These are phyloP conservation scores for Monilinia vaccinii-corymbosi DNA, from an alignment of 2,329 filamentous ascomycete genomes.

Conservation along the genomic window DNA sequence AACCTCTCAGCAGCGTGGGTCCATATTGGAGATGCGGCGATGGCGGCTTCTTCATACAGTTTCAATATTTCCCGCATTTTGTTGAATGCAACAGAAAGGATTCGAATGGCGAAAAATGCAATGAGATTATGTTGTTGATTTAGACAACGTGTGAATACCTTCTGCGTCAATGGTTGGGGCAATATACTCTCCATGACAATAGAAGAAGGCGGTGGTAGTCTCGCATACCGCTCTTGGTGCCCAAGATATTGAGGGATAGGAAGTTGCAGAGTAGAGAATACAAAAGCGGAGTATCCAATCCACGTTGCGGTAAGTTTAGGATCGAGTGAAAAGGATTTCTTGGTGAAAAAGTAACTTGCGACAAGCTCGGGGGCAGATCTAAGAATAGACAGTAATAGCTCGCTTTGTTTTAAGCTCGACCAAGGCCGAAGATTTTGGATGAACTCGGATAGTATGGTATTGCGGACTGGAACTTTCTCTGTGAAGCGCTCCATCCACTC, in stretches of 20 bases:
- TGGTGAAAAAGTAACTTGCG: constrained; percentile 76
- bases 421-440: constrained; percentile 73
- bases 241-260: constrained; percentile 67
- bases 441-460: constrained; percentile 70
- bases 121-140: constrained; percentile 72
- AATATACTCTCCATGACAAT: constrained; percentile 80
- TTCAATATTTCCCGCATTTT: constrained; percentile 52
- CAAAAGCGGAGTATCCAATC: constrained; percentile 85
- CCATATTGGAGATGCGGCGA: constrained; percentile 46
- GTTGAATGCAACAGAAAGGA: constrained; percentile 68
- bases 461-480: constrained; percentile 64
- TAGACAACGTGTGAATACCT: constrained; percentile 69
- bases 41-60: constrained; percentile 35
- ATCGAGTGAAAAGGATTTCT: constrained; percentile 74
- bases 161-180: constrained; percentile 72
- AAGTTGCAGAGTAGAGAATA: constrained; percentile 72
- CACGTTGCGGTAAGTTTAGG: constrained; percentile 88
- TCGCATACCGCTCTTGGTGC: constrained; percentile 50
- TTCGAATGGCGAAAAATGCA: constrained; percentile 72
- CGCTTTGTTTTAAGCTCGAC: constrained; percentile 69
- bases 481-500: constrained; percentile 61
- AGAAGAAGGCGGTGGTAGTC: constrained; percentile 66
- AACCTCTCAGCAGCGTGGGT: constrained; percentile 58
- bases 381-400: constrained; percentile 75
- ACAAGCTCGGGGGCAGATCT: constrained; percentile 74